Evolutionary conservation across 1,139 yeast species (phyloP), one percentile per base, ranked within the genome.

Genomic region (Yamadazyma taylorii): DNA sequence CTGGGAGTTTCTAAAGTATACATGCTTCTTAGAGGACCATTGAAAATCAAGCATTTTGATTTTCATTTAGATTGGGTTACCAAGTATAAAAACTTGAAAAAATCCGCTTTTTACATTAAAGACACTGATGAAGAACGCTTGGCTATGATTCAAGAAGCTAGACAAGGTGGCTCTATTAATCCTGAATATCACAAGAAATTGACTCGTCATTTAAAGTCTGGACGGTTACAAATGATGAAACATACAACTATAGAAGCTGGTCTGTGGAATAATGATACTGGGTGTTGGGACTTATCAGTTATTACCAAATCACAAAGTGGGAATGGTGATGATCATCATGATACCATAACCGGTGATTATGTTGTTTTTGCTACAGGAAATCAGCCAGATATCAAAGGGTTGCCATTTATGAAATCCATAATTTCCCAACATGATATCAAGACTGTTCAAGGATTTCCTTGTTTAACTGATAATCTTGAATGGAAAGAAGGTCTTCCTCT

Each of bases 41-140:
- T 71, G 32, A 72, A 70, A 43, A 63, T 72, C 33, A 73, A 73
- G 47, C 78, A 73, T 45, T 72, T 73, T 51, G 78, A 73, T 43
- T 72, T 72, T 47, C 76, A 71, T 44, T 53, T 73, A 33, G 78
- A 73, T 41, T 73, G 78, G 78, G 77, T 72, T n/a, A 68, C 78
- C 14, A 73, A 73, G 44, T 73, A 70, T 47, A 66, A 66, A 43
- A 68, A 66, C 37, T 66, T 67, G 21, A 66, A 66, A 43, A 66
- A 66, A 39, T 65, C 73, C 1, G 63, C 70, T 1, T 71, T 72
- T 35, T 71, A 70, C 52, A 63, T 69, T 45, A 54, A 57, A 39
- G 75, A 69, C 28, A 61, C 71, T 0, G 75, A 72, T 40, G 63
- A 63, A 36, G 76, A 70, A 40, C 47, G 75, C 30, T 52, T 49